These are phyloP conservation scores for Cercophora sp. DNA, from an alignment of 495 filamentous ascomycete species.

Conservation along the genomic window DNA sequence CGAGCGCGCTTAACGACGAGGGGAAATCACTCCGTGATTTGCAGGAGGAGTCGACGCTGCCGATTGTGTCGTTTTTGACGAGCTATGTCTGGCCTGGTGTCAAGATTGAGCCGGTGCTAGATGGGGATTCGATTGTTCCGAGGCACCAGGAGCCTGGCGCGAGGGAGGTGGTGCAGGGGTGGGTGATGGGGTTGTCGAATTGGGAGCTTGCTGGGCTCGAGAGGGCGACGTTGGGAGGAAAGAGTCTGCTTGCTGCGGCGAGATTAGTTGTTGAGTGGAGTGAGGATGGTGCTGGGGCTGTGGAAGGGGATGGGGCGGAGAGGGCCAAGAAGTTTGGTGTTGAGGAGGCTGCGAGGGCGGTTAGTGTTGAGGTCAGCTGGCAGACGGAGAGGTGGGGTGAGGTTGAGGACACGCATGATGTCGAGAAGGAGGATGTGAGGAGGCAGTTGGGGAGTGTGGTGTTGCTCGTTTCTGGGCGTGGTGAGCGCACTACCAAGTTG, in stretches of 20 bases:
- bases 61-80: conserved; percentile 66
- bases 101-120: conserved; percentile 69
- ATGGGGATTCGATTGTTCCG: conserved; percentile 68
- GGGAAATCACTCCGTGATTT: conserved; percentile 60
- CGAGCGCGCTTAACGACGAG: conserved; percentile 14
- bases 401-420: conserved; percentile 98
- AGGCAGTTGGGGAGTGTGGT: conserved; percentile 86
- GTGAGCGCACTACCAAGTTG: too few relatives aligned
- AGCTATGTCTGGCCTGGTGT: conserved; percentile 81
- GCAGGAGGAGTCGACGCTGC: conserved; percentile 63
- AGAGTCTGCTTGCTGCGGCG: conserved; percentile 75
- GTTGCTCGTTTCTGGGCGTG: conserved; percentile 63
- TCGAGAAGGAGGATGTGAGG: conserved; percentile 84
- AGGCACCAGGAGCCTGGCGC: conserved; percentile 65
- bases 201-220: conserved; percentile 87
- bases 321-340: conserved; percentile 49
- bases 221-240: conserved; percentile 74
- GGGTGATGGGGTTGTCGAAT: conserved; percentile 65
- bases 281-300: conserved; percentile 45
- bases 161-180: conserved; percentile 68
- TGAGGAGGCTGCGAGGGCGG: conserved; percentile 70
- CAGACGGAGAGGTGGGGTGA: conserved; percentile 91
- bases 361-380: conserved; percentile 82
- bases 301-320: conserved; percentile 15
- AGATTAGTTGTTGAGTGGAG: conserved; percentile 87